Base-by-base conservation (phyloP, 2,329 filamentous ascomycete species). In the Cyphellophora europaea region DNA sequence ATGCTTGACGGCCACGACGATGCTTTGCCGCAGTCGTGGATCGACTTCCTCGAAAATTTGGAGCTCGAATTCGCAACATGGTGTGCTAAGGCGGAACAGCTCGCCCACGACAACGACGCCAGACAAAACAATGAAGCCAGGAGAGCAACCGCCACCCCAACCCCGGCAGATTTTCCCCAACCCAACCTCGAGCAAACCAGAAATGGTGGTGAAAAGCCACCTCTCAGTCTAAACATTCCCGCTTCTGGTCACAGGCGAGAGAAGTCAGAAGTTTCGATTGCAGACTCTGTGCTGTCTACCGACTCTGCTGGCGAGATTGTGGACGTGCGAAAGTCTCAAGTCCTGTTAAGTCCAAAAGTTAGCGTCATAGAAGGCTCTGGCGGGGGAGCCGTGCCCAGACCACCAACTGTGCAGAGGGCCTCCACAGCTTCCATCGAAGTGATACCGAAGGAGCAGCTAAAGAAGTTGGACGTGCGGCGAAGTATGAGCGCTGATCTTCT, bases 1-100 rank as follows among this genome's bases (percentile, higher is more conserved):
- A 71, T 75, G 19, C 67, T 96, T 2, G 91, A 96, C 57, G 88
- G 86, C 2, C 70, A 78, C 36, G 70, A 81, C 28, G 91, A 98
- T 51, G 85, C 82, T 0, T 64, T 98, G 6, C 91, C 91, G 0
- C 82, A 93, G 27, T 56, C 65, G 17, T 98, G 89, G 91, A 75
- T 96, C 37, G 85, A 93, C 49, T 72, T 79, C 4, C 80, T 96
- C 62, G 91, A 96, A 55, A 60, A 63, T 0, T 66, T 93, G 4
- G 91, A 98, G 56, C 66, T 71, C 8, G 73, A 79, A 18, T 94
- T 89, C 57, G 74, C 77, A 5, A 72, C 78, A 15, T 98, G 91
- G 91, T 76, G 79, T 28, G 78, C 81, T 31, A 71, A 79, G 31
- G 87, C 83, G 19, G 85, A 93, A 52, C 71, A 71, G 40, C 79